Percentiles rank a stretch among this genome's conserved stretches.
Conservation (phyloP, 2,329 filamentous ascomycete species). For the Penicillium sp. region DNA sequence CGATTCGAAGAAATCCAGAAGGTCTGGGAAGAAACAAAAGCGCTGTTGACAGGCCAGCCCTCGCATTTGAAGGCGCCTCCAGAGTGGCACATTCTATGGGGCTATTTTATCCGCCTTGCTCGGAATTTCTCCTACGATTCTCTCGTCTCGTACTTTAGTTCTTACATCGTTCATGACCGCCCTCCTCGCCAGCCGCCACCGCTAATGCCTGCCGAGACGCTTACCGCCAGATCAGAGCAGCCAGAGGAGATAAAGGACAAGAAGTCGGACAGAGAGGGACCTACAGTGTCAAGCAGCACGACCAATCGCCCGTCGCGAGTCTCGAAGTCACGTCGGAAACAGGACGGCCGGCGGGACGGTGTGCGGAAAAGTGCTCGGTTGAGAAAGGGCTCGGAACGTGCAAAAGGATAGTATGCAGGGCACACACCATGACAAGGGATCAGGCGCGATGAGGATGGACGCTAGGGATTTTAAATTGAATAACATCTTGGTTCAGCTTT, state of each 20-base stretch:
- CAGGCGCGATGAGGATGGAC: background rate
- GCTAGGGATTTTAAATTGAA: background rate
- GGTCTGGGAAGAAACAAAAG: conserved; percentile 1
- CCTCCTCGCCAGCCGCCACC: background rate
- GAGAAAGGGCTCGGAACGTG: background rate
- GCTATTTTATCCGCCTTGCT: background rate
- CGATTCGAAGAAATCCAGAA: conserved; percentile 1
- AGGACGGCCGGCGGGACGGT: background rate
- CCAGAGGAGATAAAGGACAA: background rate
- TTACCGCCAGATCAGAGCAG: background rate
- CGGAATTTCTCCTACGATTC: background rate
- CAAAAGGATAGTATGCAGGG: background rate
- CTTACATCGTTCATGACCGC: background rate
- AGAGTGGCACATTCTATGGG: background rate
- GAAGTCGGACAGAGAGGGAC: background rate
- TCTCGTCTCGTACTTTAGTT: background rate
- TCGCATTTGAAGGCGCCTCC: background rate
- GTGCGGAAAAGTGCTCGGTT: conserved; percentile 1
- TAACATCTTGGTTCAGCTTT: background rate
- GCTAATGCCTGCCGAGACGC: background rate
- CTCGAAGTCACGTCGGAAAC: background rate
- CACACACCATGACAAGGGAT: background rate
- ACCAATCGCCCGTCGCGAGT: background rate
- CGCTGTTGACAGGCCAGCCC: background rate
- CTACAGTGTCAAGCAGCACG: background rate